Base-by-base conservation (phyloP, 2,329 filamentous ascomycete species). In the Thielaviopsis punctulata region DNA sequence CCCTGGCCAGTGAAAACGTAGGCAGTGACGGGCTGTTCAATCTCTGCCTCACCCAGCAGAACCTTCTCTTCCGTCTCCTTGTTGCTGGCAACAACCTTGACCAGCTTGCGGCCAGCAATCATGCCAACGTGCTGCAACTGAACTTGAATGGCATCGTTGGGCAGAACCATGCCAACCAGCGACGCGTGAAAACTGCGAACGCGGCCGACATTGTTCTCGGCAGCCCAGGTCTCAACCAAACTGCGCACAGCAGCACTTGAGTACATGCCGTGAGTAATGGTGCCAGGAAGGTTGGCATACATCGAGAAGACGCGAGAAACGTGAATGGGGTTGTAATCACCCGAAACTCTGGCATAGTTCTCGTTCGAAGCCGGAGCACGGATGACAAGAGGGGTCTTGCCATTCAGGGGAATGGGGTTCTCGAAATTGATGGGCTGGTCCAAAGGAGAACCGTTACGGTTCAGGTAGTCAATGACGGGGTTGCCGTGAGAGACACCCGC, bases 261-360 rank as follows among this genome's bases (percentile, higher is more conserved):
- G 75, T 96, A 98, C 92, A 98, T 98, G 64, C 92, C 92, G 65
- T 98, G 92, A 1, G 92, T 98, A 63, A 98, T 98, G 45, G 92
- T 98, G 48, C 92, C 93, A 1, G 89, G 89, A 15, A 98, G 76
- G 65, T 89, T 92, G 64, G 92, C 93, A 62, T 96, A 98, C 69
- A 80, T 87, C 27, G 92, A 86, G 70, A 98, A 98, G 52, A 95
- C 87, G 53, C 92, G 84, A 12, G 92, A 95, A 45, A 98, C 92
- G 73, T 98, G 92, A 57, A 98, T 98, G 22, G 92, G 92, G 69
- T 98, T 98, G 77, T 88, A 98, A 66, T 98, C 92, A 46, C 92
- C 92, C 49, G 93, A 98, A 18, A 98, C 92, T 59, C 88, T 86
- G 57, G 92, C 93, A 62, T 98, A 98, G 25, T 86, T 95, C 73